Base-by-base conservation (phyloP, 768 basidiomycete genomes). In the Leccinum truebloodii region DNA sequence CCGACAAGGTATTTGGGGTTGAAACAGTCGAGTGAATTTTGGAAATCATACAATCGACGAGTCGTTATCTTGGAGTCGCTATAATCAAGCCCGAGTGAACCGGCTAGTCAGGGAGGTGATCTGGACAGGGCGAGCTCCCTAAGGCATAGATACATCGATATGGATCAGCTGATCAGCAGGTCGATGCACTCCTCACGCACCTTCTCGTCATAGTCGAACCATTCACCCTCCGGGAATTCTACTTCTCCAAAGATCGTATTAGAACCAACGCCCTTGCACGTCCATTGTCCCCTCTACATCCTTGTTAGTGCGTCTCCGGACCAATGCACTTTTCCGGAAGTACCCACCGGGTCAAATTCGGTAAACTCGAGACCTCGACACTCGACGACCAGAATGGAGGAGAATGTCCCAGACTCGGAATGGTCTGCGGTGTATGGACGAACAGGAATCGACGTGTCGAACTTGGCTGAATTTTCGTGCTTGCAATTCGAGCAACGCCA, bases 161-260 rank as follows among this genome's bases (percentile, higher is more conserved):
- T 14, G 26, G 49, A 30, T n/a, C 18, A 16, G 6, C 18, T 24
- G 49, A 30, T n/a, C 18, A 16, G 6, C 18, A 28, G 6, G 24
- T 24, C 35, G 24, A 30, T 34, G 35, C 28, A 13, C 30, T 18
- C 22, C 20, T 18, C 37, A 53, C 59, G 49, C 62, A 88, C 94
- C 83, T 94, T 93, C 73, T 96, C 94, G 65, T 96, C 94, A 65
- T 96, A 96, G 67, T 95, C 94, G 13, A 79, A 83, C 94, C 94
- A 96, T 59, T 73, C 71, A 71, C 87, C 86, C 0, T 68, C 57
- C 30, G 58, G 35, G 53, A 70, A 76, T 34, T 88, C 86, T n/a
- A 92, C 80, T 3, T 92, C 85, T 9, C 76, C 52, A 68, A 95
- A 95, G 4, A 71, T 57, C 0, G 82, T 82, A 6, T 83, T 82